Percentiles rank a stretch among this genome's conserved stretches.
phyloP scores from a whole-genome alignment of 2,329 filamentous ascomycete species.

The Monosporascus sp. region DNA sequence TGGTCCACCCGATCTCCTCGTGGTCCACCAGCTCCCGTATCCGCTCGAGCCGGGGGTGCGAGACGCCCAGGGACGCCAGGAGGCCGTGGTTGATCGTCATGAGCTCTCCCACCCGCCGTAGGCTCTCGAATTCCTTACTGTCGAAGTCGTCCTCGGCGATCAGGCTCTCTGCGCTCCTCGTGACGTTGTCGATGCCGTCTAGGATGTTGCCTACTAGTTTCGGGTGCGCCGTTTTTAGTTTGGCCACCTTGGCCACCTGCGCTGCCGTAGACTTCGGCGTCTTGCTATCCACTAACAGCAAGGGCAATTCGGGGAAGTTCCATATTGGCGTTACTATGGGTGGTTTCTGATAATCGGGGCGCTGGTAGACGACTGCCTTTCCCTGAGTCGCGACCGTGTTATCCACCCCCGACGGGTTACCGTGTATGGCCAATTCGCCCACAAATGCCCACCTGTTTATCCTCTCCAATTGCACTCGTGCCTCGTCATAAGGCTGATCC shows the following conservation, averaged over 20 bases:
- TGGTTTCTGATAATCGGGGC: slow-evolving; percentile 70
- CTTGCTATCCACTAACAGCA: slow-evolving; percentile 84
- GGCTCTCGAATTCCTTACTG: slow-evolving; percentile 52
- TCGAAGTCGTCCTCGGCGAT: slow-evolving; percentile 63
- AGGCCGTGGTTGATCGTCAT: slow-evolving; percentile 94
- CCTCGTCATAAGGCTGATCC: slow-evolving; percentile 83
- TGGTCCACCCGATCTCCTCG: slow-evolving; percentile 90
- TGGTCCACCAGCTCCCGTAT: slow-evolving; percentile 88
- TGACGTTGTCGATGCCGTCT: slow-evolving; percentile 75
- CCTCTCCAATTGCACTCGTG: slow-evolving; percentile 83
- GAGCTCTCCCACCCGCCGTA: slow-evolving; percentile 77
- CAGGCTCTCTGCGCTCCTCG: slow-evolving; percentile 47
- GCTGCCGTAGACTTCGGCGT: slow-evolving; percentile 79
- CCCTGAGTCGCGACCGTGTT: slow-evolving; percentile 93
- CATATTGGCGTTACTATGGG: slow-evolving; percentile 72
- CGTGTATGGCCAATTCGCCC: slow-evolving; percentile 93
- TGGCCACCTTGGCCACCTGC: slow-evolving; percentile 82
- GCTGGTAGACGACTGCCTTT: slow-evolving; percentile 88
- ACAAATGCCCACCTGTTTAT: slow-evolving; percentile 99
- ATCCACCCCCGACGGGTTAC: slow-evolving; percentile 92
- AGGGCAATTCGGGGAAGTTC: slow-evolving; percentile 85
- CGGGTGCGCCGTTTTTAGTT: slow-evolving; percentile 66
- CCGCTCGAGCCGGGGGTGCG: slow-evolving; percentile 86
- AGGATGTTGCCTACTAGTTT: slow-evolving; percentile 75
- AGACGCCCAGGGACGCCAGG: slow-evolving; percentile 85